phyloP scores from a whole-genome alignment of 768 basidiomycete species.

The Pleurotus djamor region DNA sequence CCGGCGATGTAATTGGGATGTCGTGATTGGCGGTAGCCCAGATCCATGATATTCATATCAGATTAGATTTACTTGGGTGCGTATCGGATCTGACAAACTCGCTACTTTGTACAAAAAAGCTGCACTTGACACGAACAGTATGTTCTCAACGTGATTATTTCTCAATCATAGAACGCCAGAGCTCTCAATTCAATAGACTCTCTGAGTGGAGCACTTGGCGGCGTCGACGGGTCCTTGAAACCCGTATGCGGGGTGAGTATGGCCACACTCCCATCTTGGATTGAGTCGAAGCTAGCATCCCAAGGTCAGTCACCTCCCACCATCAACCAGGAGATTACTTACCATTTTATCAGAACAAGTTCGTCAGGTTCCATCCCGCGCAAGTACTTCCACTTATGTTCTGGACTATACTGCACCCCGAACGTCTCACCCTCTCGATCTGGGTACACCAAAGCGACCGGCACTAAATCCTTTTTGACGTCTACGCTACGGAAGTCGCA shows the following conservation, averaged over 20 bases:
- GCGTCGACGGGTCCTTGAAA: constrained; percentile 54
- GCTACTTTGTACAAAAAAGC: no score
- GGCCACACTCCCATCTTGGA: neutral
- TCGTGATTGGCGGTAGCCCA: no score
- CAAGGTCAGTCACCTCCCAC: no score
- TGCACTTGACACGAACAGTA: no score
- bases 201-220: constrained; percentile 42
- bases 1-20: no score
- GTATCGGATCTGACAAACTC: no score
- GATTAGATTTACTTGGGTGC: no score
- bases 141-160: no score
- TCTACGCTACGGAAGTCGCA: constrained; percentile 39
- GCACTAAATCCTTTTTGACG: constrained; percentile 24
- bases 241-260: constrained; percentile 61
- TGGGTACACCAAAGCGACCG: constrained; percentile 28
- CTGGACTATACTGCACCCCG: constrained; percentile 25
- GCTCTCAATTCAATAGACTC: constrained; percentile 64
- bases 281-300: neutral
- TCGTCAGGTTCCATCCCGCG: constrained; percentile 30
- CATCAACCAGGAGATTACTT: neutral
- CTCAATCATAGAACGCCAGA: constrained; percentile 53
- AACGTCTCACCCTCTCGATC: constrained; percentile 35
- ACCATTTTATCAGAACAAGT: constrained; percentile 34
- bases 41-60: no score
- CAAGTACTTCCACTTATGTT: constrained; percentile 36